A percentile compares a stretch with the other conserved stretches of the same genome.
These are phyloP conservation scores for Raddia guianensis DNA, from an alignment of 176 grass and related monocot species.

Conservation along the genomic window DNA sequence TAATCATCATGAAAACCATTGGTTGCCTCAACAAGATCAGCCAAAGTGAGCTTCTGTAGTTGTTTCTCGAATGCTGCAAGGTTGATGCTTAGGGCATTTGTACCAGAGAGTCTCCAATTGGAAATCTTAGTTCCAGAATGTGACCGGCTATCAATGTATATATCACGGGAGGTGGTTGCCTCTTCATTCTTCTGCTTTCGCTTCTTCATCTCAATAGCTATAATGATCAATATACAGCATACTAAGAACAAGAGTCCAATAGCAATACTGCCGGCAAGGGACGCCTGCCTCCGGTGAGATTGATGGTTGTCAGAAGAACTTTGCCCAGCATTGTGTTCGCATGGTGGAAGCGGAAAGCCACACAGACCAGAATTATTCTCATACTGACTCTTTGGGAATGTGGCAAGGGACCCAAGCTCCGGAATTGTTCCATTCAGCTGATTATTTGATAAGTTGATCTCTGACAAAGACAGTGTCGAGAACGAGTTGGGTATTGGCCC, in stretches of 20 bases:
- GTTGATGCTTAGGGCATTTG: constrained; percentile 77
- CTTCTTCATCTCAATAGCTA: constrained; percentile 72
- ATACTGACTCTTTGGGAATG: constrained; percentile 62
- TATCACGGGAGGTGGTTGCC: constrained; percentile 52
- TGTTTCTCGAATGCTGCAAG: constrained; percentile 76
- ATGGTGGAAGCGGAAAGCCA: constrained; percentile 65
- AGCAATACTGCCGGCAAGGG: constrained; percentile 70
- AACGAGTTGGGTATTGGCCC: constrained; percentile 82
- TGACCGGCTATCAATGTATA: constrained; percentile 80
- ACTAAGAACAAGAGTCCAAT: constrained; percentile 76
- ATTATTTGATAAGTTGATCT: constrained; percentile 87
- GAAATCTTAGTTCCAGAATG: constrained; percentile 74
- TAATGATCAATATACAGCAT: constrained; percentile 71
- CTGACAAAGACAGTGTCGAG: constrained; percentile 62
- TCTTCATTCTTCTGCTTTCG: constrained; percentile 64
- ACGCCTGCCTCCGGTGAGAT: constrained; percentile 57
- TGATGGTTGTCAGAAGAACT: constrained; percentile 34
- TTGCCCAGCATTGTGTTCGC: constrained; percentile 23
- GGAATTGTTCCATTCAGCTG: constrained; percentile 86
- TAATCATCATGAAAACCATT: constrained; percentile 81
- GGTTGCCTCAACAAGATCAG: constrained; percentile 77
- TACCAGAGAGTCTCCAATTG: constrained; percentile 85
- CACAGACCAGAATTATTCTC: constrained; percentile 90
- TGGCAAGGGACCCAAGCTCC: constrained; percentile 65
- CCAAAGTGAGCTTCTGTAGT: constrained; percentile 81